Conservation (phyloP, 306 rosid genomes). For the Vigna reflexopilosa region DNA sequence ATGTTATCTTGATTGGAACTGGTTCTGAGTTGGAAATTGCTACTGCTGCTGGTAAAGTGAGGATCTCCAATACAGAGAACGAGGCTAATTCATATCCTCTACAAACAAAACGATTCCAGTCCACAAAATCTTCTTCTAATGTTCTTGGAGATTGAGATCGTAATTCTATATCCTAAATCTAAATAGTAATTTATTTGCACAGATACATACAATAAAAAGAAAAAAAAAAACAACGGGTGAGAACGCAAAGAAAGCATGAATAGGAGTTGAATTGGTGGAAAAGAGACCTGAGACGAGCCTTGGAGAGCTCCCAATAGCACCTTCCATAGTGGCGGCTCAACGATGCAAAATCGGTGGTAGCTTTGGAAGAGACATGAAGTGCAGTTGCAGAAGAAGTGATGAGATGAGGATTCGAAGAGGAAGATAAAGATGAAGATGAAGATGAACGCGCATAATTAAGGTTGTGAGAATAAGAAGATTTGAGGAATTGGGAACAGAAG, state of each 20-base stretch:
- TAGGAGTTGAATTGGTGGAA: background rate
- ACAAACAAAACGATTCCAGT: background rate
- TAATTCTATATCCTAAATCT: background rate
- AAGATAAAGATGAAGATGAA: conserved; percentile 13
- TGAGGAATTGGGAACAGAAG: conserved; percentile 34
- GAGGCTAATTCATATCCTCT: background rate
- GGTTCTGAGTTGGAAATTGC: conserved; percentile 97
- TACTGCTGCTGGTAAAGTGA: conserved; percentile 59
- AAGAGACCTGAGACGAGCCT: conserved; percentile 80
- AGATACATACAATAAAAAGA: background rate
- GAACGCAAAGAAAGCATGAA: too few relatives aligned
- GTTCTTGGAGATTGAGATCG: background rate
- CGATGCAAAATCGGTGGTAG: conserved; percentile 44
- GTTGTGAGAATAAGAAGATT: conserved; percentile 20
- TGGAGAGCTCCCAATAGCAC: conserved; percentile 92
- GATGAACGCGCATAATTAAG: conserved; percentile 5
- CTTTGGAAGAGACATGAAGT: conserved; percentile 41
- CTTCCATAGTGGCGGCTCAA: conserved; percentile 69
- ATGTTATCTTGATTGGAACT: conserved; percentile 88
- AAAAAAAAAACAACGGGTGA: too few relatives aligned
- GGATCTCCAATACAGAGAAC: background rate
- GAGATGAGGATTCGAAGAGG: conserved; percentile 21
- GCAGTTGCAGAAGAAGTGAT: background rate
- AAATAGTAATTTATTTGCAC: background rate
- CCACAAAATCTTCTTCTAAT: background rate